Base-by-base conservation (phyloP, 1,284 basidiomycete genomes). In the Inonotus hispidus region DNA sequence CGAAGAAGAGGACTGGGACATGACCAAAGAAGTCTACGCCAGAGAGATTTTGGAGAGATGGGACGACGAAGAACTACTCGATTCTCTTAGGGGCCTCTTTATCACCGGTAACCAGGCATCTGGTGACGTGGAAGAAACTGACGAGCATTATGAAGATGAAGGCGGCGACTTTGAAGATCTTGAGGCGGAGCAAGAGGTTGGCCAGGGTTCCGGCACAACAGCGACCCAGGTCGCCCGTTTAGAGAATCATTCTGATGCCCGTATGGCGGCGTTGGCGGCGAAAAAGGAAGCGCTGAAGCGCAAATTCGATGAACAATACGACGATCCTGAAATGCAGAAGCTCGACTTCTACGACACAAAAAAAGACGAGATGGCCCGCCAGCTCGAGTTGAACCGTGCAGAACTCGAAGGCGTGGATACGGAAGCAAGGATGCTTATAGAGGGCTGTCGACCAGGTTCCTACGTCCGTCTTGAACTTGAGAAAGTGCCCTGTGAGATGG, bases 231-330 rank as follows among this genome's bases (percentile, higher is more conserved):
- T 13, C 21, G 56, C 65, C 23, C 68, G 69, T 27, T 45, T 56
- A 46, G 67, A 65, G 19, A 62, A 65, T 37, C 64, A 61, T 25
- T 53, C 68, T 29, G 66, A 68, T 1, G 68, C 77, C 0, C 76
- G 79, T 35, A 83, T 82, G 5, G 79, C 81, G 1, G 76, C 82
- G 1, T 83, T 98, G 32, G 85, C 89, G 4, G 82, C 83, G 46
- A 98, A 97, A 77, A 98, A 98, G 75, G 93, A 90, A 67, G 85
- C 83, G 1, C 81, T 98, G 61, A 98, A 98, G 73, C 87, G 88
- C 66, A 96, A 96, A 72, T 98, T 98, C 71, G 93, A 99, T 75
- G 92, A 95, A 70, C 91, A 97, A 73, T 98, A 98, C 73, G 95
- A 98, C 71, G 93, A 95, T 69, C 90, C 92, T 1, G 90, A 91